Evolutionary conservation across 371 early-diverging fungal species (phyloP), one percentile per base, ranked within the genome.

Genomic region (Apophysomyces ossiformis): DNA sequence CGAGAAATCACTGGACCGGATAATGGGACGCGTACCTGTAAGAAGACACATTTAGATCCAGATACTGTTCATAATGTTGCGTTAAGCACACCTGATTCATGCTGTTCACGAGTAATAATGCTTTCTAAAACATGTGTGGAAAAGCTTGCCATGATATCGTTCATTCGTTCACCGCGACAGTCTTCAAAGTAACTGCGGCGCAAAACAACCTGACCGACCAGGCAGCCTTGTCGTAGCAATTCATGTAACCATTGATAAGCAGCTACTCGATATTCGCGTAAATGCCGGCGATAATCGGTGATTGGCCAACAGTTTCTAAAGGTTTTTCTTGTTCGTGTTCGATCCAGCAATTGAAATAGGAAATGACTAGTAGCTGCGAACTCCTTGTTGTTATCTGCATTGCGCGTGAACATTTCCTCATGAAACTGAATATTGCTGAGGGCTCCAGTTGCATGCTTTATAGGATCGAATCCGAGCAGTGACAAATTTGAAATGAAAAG

Each of bases 261-360:
- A 12, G 57, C 58, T n/a, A 62, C 41, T 3, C 75, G 67, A 59
- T 81, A 84, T 56, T 72, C 72, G 12, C 74, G 74, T 11, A 77
- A 68, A 26, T 75, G 75, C 9, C 59, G 62, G 9, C 64, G 45
- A 18, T 72, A 70, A 21, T 78, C 77, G 12, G 32, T 66, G n/a
- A 80, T 69, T 7, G 85, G 85, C 81, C 81, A 84, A 43, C 80
- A 84, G 11, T 44, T 38, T 43, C 35, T 26, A 41, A 76, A 81
- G 0, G 39, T 45, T 7, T 41, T 54, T 35, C 38, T 35, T 8
- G 77, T 46, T 32, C 61, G 66, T 32, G 36, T 15, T 7, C 71
- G 60, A 64, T 79, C 73, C 6, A 76, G 62, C 11, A 65, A 64
- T 4, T 56, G 57, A 56, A 79, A 79, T 13, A 79, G 54, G 47